Conservation (phyloP, 1,284 basidiomycete genomes). For the Moniliophthora roreri region DNA sequence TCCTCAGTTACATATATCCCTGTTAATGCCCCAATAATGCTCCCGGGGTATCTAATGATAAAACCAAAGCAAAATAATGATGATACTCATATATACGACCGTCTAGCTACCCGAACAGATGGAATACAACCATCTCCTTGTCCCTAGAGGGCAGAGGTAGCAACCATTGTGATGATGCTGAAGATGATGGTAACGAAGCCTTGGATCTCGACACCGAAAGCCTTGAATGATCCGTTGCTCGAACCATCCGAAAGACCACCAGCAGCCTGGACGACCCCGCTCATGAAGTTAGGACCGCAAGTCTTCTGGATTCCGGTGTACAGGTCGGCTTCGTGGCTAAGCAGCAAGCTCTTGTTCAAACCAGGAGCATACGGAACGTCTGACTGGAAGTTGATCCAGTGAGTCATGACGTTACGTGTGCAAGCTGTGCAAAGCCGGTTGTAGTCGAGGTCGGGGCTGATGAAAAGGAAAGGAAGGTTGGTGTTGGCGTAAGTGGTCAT, state of each 20-base stretch:
- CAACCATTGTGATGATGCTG: slow-evolving; percentile 25
- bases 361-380: slow-evolving; percentile 74
- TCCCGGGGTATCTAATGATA: too few species aligned
- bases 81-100: neutral
- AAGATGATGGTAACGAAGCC: slow-evolving; percentile 28
- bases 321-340: slow-evolving; percentile 64
- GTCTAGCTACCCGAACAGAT: neutral
- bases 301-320: slow-evolving; percentile 58
- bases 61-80: too few species aligned
- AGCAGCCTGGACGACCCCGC: slow-evolving; percentile 63
- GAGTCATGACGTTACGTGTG: slow-evolving; percentile 70
- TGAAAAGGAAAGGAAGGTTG: slow-evolving; percentile 82
- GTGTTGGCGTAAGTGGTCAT: slow-evolving; percentile 57
- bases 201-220: slow-evolving; percentile 24
- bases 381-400: slow-evolving; percentile 79
- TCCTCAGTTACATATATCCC: too few species aligned
- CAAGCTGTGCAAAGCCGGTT: slow-evolving; percentile 76
- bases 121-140: neutral
- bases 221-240: slow-evolving; percentile 25
- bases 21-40: too few species aligned
- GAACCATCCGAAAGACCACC: slow-evolving; percentile 45
- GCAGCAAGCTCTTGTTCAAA: slow-evolving; percentile 58
- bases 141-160: slow-evolving; percentile 22
- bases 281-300: slow-evolving; percentile 68
- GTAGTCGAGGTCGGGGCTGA: slow-evolving; percentile 49